A percentile compares a stretch with the other conserved stretches of the same genome.
Conservation (phyloP, 805 yeast species). For the Debaryomyces castellii region DNA sequence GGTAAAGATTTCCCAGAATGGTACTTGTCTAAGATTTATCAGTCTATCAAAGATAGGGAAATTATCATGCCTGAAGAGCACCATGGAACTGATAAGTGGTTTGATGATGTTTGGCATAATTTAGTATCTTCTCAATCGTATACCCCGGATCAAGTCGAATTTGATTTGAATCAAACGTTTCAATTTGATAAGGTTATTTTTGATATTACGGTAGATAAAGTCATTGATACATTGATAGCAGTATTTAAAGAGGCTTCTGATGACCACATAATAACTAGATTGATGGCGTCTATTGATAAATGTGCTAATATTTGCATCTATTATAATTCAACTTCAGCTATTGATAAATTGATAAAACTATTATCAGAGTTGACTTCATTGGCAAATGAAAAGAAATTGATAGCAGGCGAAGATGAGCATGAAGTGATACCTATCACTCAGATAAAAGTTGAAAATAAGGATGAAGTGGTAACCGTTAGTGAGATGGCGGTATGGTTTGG, state of each 20-base stretch:
- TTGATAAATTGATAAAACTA: conserved; percentile 65
- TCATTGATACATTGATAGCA: conserved; percentile 70
- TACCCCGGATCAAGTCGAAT: conserved; percentile 22
- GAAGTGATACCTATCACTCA: conserved; percentile 47
- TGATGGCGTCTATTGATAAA: conserved; percentile 86
- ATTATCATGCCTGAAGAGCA: conserved; percentile 98
- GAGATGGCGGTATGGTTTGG: conserved; percentile 84
- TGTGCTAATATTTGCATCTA: conserved; percentile 73
- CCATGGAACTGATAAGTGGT: conserved; percentile 88
- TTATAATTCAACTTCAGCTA: conserved; percentile 53
- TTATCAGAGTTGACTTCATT: conserved; percentile 71
- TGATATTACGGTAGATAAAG: conserved; percentile 56
- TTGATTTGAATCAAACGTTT: conserved; percentile 28
- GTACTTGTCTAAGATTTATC: conserved; percentile 79
- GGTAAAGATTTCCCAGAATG: conserved; percentile 79
- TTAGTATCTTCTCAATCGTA: conserved; percentile 49
- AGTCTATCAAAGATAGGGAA: conserved; percentile 79
- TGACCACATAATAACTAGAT: conserved; percentile 82
- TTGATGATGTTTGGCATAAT: conserved; percentile 83
- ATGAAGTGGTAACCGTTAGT: conserved; percentile 68
- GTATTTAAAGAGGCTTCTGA: conserved; percentile 88
- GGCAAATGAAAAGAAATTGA: conserved; percentile 37
- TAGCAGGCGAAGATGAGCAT: conserved; percentile 21
- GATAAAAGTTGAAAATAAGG: conserved; percentile 50
- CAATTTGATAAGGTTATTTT: conserved; percentile 76